Base-by-base conservation (phyloP, 768 basidiomycete species). In the Dictyophora rubrovolvata region DNA sequence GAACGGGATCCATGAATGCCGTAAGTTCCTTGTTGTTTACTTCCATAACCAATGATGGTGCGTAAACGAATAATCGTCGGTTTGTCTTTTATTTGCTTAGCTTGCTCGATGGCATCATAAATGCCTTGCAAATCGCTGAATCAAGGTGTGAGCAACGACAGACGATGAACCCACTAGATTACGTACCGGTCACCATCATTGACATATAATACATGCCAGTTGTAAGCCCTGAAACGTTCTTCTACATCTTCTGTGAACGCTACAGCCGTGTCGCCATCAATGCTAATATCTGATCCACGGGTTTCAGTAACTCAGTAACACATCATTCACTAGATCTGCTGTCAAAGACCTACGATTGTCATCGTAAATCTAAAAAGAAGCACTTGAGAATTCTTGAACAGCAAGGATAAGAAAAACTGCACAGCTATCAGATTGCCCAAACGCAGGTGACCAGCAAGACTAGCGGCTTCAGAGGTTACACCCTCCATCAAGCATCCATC, bases 401-500 rank as follows among this genome's bases (percentile, higher is more conserved):
- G 16, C 14, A 59, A 54, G 60, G 59, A 60, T 36, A 33, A 55
- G 56, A 49, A 55, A 56, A 64, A 61, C 54, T 60, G 68, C 70
- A 90, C 88, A 60, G 88, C 89, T 67, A 97, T 86, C 66, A 97
- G 78, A 74, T 94, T 96, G 58, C 90, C 93, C 47, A 97, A 81
- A 70, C 93, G 85, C 66, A 96, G 79, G 74, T 97, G 94, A 62
- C 93, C 94, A 61, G 92, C 93, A 63, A 96, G 80, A 66, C 88
- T 91, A 61, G 88, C 87, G 46, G 94, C 92, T 71, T 97, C 94
- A 63, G 81, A 80, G n/a, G 93, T 81, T 64, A 97, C 85, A 78
- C 94, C 94, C 73, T 97, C 94, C 88, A 94, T 93, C 56, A 97
- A 79, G 74, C 94, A 97, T 50, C 94, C 94, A 73, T 97, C 94